A percentile compares a stretch with the other conserved stretches of the same genome.
phyloP scores from a whole-genome alignment of 495 filamentous ascomycete species.

The Aspergillus hancockii region DNA sequence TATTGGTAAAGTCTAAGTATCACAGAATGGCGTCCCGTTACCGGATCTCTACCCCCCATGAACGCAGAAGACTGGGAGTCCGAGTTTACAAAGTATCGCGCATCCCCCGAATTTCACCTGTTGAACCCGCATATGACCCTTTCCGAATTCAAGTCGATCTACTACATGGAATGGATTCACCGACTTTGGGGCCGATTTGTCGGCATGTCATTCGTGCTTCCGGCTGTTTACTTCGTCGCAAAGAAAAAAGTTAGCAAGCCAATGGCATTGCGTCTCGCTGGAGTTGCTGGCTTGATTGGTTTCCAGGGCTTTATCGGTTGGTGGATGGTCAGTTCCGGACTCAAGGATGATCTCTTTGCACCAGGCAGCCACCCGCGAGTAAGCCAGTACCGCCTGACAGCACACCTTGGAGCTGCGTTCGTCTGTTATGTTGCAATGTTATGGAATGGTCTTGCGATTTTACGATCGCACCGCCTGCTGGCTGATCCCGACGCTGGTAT shows the following conservation, averaged over 20 bases:
- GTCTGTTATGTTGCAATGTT: conserved; percentile 91
- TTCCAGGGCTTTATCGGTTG: conserved; percentile 95
- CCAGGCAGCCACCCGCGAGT: conserved; percentile 89
- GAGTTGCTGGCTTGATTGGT: conserved; percentile 85
- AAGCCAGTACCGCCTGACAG: conserved; percentile 87
- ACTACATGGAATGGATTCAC: conserved; percentile 99
- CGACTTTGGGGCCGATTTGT: conserved; percentile 93
- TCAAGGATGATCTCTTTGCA: conserved; percentile 92
- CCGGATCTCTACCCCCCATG: conserved; percentile 85
- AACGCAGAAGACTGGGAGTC: conserved; percentile 77
- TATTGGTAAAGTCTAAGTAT: conserved; percentile 76
- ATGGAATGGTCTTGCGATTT: conserved; percentile 82
- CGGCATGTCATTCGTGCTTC: conserved; percentile 84
- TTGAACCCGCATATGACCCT: conserved; percentile 91
- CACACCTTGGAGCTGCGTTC: conserved; percentile 89
- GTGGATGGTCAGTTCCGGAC: conserved; percentile 99
- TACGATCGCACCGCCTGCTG: conserved; percentile 71
- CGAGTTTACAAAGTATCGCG: conserved; percentile 88
- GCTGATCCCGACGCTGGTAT: conserved; percentile 58
- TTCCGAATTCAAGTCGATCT: conserved; percentile 94
- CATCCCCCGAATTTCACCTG: conserved; percentile 86
- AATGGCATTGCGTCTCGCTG: conserved; percentile 75
- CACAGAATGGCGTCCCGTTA: conserved; percentile 98
- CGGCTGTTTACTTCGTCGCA: conserved; percentile 84
- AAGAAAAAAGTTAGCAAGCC: conserved; percentile 73